A percentile compares a stretch with the other conserved stretches of the same genome.
Evolutionary conservation across 1,139 yeast species (phyloP).

Genomic region (Yamadazyma pseudoaaseri): DNA sequence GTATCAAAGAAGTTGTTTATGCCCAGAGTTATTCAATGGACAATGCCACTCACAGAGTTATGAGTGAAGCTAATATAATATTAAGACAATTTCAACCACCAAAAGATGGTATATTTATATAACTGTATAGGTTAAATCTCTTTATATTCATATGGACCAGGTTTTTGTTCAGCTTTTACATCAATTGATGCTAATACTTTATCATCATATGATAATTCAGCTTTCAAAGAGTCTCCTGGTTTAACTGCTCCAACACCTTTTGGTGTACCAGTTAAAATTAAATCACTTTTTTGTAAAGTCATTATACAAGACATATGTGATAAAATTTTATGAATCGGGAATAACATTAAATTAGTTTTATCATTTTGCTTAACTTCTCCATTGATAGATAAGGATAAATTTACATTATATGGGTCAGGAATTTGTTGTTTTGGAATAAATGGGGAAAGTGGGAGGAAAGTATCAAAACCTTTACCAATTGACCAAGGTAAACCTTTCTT

Average conservation of each 20-base stretch:
- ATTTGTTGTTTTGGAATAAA: constrained; percentile 66
- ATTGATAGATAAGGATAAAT: constrained; percentile 66
- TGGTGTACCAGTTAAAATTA: constrained; percentile 94
- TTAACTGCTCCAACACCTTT: constrained; percentile 88
- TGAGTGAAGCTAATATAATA: constrained; percentile 69
- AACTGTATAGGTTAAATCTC: constrained; percentile 35
- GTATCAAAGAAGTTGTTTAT: constrained; percentile 89
- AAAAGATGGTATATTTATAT: constrained; percentile 42
- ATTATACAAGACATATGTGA: constrained; percentile 81
- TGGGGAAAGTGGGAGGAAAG: constrained; percentile 80
- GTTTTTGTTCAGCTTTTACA: constrained; percentile 59
- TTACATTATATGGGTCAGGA: constrained; percentile 72
- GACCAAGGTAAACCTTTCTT: constrained; percentile 96
- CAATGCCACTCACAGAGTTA: constrained; percentile 62
- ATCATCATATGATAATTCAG: constrained; percentile 58
- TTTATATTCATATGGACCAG: constrained; percentile 74
- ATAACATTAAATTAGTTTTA: constrained; percentile 80
- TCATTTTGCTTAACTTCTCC: constrained; percentile 73
- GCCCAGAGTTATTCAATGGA: constrained; percentile 95
- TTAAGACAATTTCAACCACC: constrained; percentile 77
- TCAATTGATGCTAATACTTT: constrained; percentile 52
- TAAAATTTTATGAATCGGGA: constrained; percentile 78
- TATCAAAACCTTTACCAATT: constrained; percentile 94
- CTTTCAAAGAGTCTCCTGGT: constrained; percentile 77
- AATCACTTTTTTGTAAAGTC: constrained; percentile 89